A percentile compares a stretch with the other conserved stretches of the same genome.
Conservation (phyloP, 768 basidiomycete genomes). For the Boletus subcaerulescens region DNA sequence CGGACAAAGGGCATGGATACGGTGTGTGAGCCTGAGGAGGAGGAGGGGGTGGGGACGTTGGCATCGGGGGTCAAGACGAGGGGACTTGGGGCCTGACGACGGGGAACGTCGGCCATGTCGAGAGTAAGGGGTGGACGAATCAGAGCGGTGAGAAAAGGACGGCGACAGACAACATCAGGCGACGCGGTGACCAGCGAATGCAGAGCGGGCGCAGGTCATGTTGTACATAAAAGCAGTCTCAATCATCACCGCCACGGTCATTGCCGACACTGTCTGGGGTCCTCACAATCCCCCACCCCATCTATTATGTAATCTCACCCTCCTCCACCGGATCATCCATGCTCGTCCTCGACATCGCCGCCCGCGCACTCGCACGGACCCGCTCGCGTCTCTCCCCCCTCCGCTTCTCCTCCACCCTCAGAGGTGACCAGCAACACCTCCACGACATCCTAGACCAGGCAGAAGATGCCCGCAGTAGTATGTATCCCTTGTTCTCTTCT, state of each 20-base stretch:
- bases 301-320: constrained; percentile 10
- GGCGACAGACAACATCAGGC: background rate
- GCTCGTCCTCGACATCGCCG: constrained; percentile 6
- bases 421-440: constrained; percentile 23
- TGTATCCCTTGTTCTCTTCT: background rate
- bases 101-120: constrained; percentile 37
- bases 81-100: constrained; percentile 65
- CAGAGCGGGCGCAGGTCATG: no score
- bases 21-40: constrained; percentile 60
- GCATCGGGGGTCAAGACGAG: constrained; percentile 73
- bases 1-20: constrained; percentile 92
- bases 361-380: constrained; percentile 13
- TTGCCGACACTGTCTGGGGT: constrained; percentile 22
- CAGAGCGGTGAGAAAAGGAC: no score
- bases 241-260: constrained; percentile 1
- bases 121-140: constrained; percentile 2
- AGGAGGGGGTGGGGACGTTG: constrained; percentile 17
- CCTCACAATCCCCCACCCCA: background rate
- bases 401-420: constrained; percentile 21
- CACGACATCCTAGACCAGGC: constrained; percentile 26
- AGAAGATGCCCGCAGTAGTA: constrained; percentile 16
- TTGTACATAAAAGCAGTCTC: background rate
- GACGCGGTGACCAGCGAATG: constrained; percentile 2
- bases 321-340: background rate
- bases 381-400: background rate